These are phyloP conservation scores for Tulasnella sp. DNA, from an alignment of 768 basidiomycete genomes.

Conservation along the genomic window DNA sequence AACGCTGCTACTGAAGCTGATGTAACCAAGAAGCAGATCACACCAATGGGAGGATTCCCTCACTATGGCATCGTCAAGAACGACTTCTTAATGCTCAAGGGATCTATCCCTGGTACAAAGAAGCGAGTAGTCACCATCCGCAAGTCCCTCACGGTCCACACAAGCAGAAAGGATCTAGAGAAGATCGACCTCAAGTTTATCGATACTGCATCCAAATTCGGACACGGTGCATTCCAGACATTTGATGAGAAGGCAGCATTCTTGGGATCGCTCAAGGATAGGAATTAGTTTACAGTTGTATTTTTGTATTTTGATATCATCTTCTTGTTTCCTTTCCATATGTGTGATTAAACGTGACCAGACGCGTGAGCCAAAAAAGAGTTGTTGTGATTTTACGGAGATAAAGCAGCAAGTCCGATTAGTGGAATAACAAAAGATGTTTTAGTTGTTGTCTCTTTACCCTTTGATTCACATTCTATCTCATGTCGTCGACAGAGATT, in stretches of 20 bases:
- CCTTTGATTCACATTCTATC: background rate
- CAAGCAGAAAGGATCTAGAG: conserved; percentile 90
- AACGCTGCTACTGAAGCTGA: conserved; percentile 94
- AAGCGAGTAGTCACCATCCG: conserved; percentile 97
- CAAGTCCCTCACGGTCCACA: conserved; percentile 94
- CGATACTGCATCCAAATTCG: conserved; percentile 95
- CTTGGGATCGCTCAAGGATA: conserved; percentile 80
- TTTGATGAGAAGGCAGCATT: conserved; percentile 93
- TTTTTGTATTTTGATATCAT: conserved; percentile 19
- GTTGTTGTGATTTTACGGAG: conserved; percentile 7
- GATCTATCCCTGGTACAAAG: conserved; percentile 88
- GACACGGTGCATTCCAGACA: conserved; percentile 95
- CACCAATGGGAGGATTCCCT: conserved; percentile 97
- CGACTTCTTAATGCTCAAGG: conserved; percentile 96
- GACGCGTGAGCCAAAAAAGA: too few relatives aligned
- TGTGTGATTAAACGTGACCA: background rate
- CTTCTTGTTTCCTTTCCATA: conserved; percentile 7
- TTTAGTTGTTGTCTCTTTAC: too few relatives aligned
- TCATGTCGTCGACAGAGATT: background rate
- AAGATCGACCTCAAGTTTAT: conserved; percentile 98
- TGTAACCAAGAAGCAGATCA: conserved; percentile 85
- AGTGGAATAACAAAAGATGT: too few relatives aligned
- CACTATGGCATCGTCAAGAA: conserved; percentile 98
- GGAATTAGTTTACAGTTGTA: conserved; percentile 39
- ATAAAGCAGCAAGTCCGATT: background rate